These are phyloP conservation scores for Chaetomium fimeti DNA, from an alignment of 495 filamentous ascomycete species.

Conservation along the genomic window DNA sequence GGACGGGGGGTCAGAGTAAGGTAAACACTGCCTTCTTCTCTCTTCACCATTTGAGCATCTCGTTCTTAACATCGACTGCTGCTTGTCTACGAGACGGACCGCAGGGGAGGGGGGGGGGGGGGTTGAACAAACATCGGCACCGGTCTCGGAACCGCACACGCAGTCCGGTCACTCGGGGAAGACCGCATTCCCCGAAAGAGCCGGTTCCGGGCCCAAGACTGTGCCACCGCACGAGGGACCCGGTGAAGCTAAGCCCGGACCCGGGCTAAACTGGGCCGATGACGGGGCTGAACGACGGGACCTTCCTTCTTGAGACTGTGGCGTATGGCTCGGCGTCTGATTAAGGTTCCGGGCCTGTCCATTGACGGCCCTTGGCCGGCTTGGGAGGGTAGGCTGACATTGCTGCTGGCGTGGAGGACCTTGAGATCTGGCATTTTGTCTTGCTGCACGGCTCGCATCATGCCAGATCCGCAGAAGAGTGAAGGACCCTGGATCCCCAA, in stretches of 20 bases:
- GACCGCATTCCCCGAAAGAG: not conserved
- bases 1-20: not conserved
- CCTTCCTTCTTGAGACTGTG: not conserved
- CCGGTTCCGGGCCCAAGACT: not conserved
- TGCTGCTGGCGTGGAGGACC: not conserved
- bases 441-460: slow-evolving; percentile 1
- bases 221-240: not conserved
- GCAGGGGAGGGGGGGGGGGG: no score
- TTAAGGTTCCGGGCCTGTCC: slow-evolving; percentile 1
- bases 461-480: not conserved
- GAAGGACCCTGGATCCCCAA: not conserved
- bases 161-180: not conserved
- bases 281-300: not conserved
- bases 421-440: not conserved
- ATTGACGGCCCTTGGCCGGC: not conserved
- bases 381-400: not conserved
- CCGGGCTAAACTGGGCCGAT: slow-evolving; percentile 1
- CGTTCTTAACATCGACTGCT: no score
- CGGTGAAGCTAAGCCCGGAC: not conserved
- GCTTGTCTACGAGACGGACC: no score
- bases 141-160: not conserved
- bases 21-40: not conserved
- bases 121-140: not conserved
- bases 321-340: slow-evolving; percentile 6
- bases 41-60: not conserved